Percentiles rank a stretch among this genome's conserved stretches.
phyloP scores from a whole-genome alignment of 179 eudicot species.

The Beta macrorhiza region DNA sequence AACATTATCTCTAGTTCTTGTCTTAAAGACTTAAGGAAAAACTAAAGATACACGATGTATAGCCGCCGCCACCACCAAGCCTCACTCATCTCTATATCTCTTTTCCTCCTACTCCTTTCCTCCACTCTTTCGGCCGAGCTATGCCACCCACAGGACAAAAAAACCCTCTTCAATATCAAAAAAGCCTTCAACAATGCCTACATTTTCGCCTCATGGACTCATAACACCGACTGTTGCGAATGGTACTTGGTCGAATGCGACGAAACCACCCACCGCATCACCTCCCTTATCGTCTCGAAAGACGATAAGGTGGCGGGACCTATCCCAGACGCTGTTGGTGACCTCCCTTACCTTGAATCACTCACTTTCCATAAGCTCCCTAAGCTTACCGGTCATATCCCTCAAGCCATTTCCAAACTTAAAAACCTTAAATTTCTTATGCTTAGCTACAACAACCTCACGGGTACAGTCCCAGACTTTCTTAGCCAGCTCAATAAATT shows the following conservation, averaged over 20 bases:
- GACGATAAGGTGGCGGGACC: slow-evolving; percentile 38
- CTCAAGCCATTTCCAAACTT: slow-evolving; percentile 34
- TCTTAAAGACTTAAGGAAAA: no score
- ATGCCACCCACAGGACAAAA: slow-evolving; percentile 50
- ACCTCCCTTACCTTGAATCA: slow-evolving; percentile 44
- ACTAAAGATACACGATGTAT: neutral
- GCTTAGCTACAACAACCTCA: slow-evolving; percentile 31
- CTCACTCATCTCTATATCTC: slow-evolving; percentile 10
- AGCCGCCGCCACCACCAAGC: neutral
- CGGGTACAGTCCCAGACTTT: slow-evolving; percentile 47
- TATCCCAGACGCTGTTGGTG: slow-evolving; percentile 51
- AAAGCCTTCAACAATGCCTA: slow-evolving; percentile 42
- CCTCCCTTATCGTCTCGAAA: slow-evolving; percentile 19
- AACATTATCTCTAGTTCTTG: no score
- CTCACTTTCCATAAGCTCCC: slow-evolving; percentile 32
- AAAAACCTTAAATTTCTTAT: slow-evolving; percentile 19
- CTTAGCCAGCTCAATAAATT: slow-evolving; percentile 34
- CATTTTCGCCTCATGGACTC: slow-evolving; percentile 42
- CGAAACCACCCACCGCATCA: slow-evolving; percentile 39
- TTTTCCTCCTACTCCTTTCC: slow-evolving; percentile 24
- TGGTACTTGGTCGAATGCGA: slow-evolving; percentile 49
- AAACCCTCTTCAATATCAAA: slow-evolving; percentile 46
- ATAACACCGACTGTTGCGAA: slow-evolving; percentile 42
- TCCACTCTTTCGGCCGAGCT: slow-evolving; percentile 24
- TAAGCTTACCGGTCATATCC: slow-evolving; percentile 43